Base-by-base conservation (phyloP, 345 rosid species). In the Salix udensis region DNA sequence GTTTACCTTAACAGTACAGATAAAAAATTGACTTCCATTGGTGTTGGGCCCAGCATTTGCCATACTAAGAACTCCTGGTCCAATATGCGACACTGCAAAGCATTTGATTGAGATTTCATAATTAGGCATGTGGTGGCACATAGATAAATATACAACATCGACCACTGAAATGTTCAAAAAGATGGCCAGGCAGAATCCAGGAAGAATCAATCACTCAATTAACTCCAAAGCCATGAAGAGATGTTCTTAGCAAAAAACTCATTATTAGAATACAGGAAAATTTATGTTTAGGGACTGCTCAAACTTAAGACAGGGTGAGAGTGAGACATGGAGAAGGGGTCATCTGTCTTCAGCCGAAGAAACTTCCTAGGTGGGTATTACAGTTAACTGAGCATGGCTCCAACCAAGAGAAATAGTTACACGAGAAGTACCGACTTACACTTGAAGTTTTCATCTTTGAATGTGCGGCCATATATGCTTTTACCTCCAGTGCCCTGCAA, bases 1-100 rank as follows among this genome's bases (percentile, higher is more conserved):
- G 72, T 73, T 64, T 91, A 96, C 99, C 97, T 88, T 90, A 72
- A 94, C 97, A 37, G 98, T 96, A 88, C 99, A 94, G 79, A 96
- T 92, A 77, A 96, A 96, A 83, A 96, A 94, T 75, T 96, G 98
- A 81, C 99, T 96, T 42, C 99, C 98, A 64, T 96, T 96, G 73
- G 99, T 96, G 84, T 96, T 94, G 40, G 99, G 98, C 68, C 99
- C 98, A 70, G 98, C 98, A 88, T 96, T 96, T 72, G 98, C 99
- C 99, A 96, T 96, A 75, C 99, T 94, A 70, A 92, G 74, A 76
- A 96, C 85, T 80, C 99, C 99, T 74, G 99, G 97, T 83, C 97
- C 99, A 18, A 52, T 77, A 82, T 96, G 99, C 12, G 92, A 48
- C 81, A 96, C 99, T 96, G 97, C 88, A 85, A 71, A 24, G 46